phyloP scores from a whole-genome alignment of 2,329 filamentous ascomycete genomes.

The Trichoderma sp. region DNA sequence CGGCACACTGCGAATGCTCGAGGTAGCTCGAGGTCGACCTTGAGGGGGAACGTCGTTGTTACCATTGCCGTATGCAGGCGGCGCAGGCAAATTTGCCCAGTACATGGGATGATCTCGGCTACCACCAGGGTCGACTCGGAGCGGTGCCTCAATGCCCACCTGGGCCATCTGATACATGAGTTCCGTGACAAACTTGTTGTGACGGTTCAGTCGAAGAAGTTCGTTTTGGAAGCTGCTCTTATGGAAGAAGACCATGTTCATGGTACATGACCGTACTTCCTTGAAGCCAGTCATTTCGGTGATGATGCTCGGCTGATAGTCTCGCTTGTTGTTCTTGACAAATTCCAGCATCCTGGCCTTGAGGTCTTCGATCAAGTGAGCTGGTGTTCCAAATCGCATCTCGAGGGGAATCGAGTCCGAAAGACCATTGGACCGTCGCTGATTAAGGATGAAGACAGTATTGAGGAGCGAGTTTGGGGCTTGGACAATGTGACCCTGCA shows the following conservation, averaged over 20 bases:
- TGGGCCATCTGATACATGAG: constrained; percentile 83
- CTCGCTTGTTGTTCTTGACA: constrained; percentile 79
- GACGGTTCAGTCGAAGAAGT: constrained; percentile 78
- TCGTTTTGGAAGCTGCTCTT: constrained; percentile 98
- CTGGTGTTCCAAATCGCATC: constrained; percentile 83
- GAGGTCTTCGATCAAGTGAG: constrained; percentile 78
- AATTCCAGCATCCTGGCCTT: constrained; percentile 79
- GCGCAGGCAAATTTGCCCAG: constrained; percentile 38
- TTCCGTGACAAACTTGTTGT: constrained; percentile 92
- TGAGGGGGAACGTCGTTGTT: constrained; percentile 22
- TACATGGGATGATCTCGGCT: constrained; percentile 66
- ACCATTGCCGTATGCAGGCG: constrained; percentile 34
- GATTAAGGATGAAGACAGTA: constrained; percentile 90
- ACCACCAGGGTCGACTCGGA: constrained; percentile 59
- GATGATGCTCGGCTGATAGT: constrained; percentile 81
- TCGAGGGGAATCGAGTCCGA: constrained; percentile 81
- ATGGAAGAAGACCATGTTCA: constrained; percentile 97
- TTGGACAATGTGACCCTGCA: constrained; percentile 94
- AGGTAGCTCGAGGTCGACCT: constrained; percentile 18
- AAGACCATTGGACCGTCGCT: constrained; percentile 81
- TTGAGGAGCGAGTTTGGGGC: constrained; percentile 94
- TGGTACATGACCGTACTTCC: constrained; percentile 78
- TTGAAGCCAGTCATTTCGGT: constrained; percentile 78
- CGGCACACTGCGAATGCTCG: constrained; percentile 23
- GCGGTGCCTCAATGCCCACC: constrained; percentile 78